Conservation (phyloP, 176 grass and related monocot species). For the Carex cristatella region DNA sequence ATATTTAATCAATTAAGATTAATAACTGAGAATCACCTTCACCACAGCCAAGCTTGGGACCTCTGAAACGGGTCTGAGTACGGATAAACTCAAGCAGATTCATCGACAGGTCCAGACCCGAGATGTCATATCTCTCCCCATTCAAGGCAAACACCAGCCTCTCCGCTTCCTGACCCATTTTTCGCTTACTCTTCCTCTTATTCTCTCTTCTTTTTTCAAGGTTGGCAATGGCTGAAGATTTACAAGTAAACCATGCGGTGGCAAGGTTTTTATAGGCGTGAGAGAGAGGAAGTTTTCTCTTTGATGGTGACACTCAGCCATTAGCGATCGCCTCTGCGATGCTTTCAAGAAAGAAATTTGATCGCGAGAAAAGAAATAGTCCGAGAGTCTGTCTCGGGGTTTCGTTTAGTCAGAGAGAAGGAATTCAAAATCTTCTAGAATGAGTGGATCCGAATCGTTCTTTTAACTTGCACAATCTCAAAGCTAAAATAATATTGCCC, state of each 20-base stretch:
- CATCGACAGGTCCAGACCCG: conserved; percentile 27
- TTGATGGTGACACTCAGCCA: background rate
- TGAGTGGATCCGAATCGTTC: too few relatives aligned
- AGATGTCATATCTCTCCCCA: conserved; percentile 60
- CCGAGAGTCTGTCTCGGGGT: too few relatives aligned
- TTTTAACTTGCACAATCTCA: too few relatives aligned
- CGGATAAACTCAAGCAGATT: conserved; percentile 74
- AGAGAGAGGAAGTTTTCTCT: background rate
- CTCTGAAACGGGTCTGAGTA: conserved; percentile 64
- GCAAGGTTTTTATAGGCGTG: background rate
- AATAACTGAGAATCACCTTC: conserved; percentile 36
- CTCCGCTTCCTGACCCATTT: background rate
- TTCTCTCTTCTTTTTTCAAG: background rate
- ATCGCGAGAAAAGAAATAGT: too few relatives aligned
- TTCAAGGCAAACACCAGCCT: conserved; percentile 55
- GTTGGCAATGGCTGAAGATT: background rate
- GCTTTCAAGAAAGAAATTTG: too few relatives aligned
- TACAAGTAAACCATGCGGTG: background rate
- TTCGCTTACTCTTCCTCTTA: background rate
- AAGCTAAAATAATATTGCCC: too few relatives aligned
- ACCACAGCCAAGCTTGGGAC: conserved; percentile 79
- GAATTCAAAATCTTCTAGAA: too few relatives aligned
- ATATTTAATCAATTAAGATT: background rate
- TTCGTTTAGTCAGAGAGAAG: too few relatives aligned
- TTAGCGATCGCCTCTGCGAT: background rate